phyloP scores from a whole-genome alignment of 78 protist species.

The Planoprotostelium fungivorum region DNA sequence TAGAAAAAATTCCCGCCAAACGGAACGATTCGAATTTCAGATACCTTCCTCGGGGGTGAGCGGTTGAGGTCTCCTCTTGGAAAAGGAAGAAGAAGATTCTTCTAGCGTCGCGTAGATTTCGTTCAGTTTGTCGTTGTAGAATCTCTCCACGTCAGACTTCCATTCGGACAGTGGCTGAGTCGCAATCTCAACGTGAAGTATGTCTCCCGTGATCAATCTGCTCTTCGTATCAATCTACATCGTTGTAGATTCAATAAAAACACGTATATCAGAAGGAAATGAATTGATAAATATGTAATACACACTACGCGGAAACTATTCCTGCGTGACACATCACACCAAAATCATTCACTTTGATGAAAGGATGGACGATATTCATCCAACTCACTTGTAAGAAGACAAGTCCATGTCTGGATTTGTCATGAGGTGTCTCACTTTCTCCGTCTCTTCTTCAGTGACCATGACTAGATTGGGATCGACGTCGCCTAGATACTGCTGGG shows the following conservation, averaged over 20 bases:
- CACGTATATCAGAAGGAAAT: no score
- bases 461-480: background rate
- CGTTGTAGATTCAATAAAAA: no score
- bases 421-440: background rate
- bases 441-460: background rate
- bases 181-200: background rate
- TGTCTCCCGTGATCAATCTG: background rate
- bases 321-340: no score
- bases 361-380: no score
- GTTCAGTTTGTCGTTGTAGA: background rate
- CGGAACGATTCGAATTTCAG: no score
- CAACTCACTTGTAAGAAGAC: background rate
- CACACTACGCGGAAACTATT: no score
- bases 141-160: background rate
- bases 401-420: background rate
- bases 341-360: no score
- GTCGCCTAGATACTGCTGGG: background rate
- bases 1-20: no score
- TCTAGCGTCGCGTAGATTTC: background rate
- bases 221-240: no score
- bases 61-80: background rate
- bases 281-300: no score
- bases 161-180: background rate
- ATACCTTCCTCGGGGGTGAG: no score
- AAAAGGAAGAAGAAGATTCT: background rate